Evolutionary conservation across 768 basidiomycete genomes (phyloP).

Genomic region (Coprinopsis marcescibilis): DNA sequence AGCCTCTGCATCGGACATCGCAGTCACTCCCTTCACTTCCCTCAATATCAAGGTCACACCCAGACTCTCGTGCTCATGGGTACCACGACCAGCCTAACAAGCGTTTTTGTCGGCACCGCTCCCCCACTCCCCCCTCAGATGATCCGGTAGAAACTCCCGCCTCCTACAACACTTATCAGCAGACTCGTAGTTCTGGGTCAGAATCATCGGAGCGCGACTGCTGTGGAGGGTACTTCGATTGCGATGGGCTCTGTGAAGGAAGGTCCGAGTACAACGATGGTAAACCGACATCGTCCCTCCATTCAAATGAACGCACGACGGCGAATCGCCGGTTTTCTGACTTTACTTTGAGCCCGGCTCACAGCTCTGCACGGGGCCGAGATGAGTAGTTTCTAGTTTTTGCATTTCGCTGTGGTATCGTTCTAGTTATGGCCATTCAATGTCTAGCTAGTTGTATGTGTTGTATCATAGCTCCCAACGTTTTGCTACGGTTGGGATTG

Average conservation of each 20-base stretch:
- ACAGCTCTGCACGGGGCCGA: not conserved
- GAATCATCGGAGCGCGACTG: constrained; percentile 41
- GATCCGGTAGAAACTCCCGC: not conserved
- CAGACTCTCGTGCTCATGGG: no score
- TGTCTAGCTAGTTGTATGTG: no score
- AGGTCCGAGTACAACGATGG: no score
- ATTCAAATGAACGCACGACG: constrained; percentile 2
- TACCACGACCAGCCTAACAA: no score
- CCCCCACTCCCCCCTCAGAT: constrained; percentile 16
- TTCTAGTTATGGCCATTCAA: no score
- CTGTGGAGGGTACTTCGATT: constrained; percentile 48
- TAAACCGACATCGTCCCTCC: not conserved
- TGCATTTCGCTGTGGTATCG: no score
- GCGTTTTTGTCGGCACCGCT: constrained; percentile 27
- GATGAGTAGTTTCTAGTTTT: not conserved
- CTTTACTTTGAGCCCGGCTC: not conserved
- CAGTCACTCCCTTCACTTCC: no score
- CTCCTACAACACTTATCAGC: no score
- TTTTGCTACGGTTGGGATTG: no score
- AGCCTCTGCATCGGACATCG: constrained; percentile 14
- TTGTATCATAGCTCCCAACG: no score
- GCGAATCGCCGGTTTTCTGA: not conserved
- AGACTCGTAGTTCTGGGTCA: constrained; percentile 25
- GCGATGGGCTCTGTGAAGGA: constrained; percentile 32
- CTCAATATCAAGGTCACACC: no score